These are phyloP conservation scores for Ustulina deusta DNA, from an alignment of 2,329 filamentous ascomycete species.

Conservation along the genomic window DNA sequence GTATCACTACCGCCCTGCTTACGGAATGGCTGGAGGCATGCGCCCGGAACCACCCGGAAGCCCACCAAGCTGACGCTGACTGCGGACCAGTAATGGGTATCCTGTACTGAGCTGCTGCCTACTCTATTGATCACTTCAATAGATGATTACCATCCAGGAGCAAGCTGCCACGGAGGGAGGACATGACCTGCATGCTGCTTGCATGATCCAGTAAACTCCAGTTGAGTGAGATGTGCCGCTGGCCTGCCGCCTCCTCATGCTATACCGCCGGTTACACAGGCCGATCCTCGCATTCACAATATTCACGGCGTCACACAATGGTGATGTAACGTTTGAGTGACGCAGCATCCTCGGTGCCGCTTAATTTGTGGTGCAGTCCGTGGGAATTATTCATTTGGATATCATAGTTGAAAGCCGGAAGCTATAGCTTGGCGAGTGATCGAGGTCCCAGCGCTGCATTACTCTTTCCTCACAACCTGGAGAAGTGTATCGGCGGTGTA, in stretches of 20 bases:
- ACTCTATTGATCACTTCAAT: neutral
- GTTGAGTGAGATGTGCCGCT: conserved; percentile 10
- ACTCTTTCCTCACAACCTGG: neutral
- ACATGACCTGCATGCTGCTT: conserved; percentile 32
- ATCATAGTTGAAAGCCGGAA: neutral
- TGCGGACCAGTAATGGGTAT: conserved; percentile 11
- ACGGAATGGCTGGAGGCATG: conserved; percentile 15
- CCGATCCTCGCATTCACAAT: conserved; percentile 14
- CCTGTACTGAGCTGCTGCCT: conserved; percentile 16
- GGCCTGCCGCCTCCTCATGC: conserved; percentile 15
- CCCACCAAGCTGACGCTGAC: conserved; percentile 27
- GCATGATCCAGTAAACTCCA: conserved; percentile 22
- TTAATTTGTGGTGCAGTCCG: neutral
- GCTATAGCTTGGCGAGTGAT: neutral
- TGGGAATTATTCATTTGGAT: neutral
- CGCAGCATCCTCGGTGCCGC: neutral
- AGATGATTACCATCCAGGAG: conserved; percentile 6
- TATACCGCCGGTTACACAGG: conserved; percentile 20
- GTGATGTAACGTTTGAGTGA: conserved; percentile 7
- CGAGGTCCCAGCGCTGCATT: neutral
- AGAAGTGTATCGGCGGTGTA: neutral
- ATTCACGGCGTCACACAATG: conserved; percentile 10
- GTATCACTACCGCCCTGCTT: conserved; percentile 33
- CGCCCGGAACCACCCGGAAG: conserved; percentile 29
- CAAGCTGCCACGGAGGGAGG: conserved; percentile 6